These are phyloP conservation scores for Stipa capillata DNA, from an alignment of 176 grass and related monocot genomes.

Conservation along the genomic window DNA sequence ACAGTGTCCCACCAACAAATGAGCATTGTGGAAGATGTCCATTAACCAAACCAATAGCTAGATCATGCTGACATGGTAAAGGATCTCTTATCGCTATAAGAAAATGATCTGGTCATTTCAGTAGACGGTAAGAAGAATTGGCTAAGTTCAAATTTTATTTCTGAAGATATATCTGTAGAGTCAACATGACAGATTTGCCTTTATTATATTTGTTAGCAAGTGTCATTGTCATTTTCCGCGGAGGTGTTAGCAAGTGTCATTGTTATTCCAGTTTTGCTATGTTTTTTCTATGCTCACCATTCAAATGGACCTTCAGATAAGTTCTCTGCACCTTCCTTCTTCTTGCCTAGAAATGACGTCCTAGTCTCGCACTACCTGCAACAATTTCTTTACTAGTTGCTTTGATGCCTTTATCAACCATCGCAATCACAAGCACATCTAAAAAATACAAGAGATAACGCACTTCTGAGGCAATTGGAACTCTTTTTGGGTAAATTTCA, in stretches of 20 bases:
- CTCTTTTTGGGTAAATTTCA: neutral
- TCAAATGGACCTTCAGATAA: slow-evolving; percentile 17
- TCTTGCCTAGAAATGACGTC: slow-evolving; percentile 33
- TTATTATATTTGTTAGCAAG: no score
- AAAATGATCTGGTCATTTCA: neutral
- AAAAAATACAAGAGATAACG: slow-evolving; percentile 1
- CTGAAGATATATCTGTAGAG: no score
- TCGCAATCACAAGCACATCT: slow-evolving; percentile 34
- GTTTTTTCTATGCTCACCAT: slow-evolving; percentile 9
- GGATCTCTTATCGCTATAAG: neutral
- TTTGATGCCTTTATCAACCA: slow-evolving; percentile 33
- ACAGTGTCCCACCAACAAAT: slow-evolving; percentile 19
- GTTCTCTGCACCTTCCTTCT: slow-evolving; percentile 15
- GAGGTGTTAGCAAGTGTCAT: no score
- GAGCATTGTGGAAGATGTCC: neutral
- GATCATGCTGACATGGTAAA: slow-evolving; percentile 8
- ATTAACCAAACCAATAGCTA: neutral
- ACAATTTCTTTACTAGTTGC: slow-evolving; percentile 31
- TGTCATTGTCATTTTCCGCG: no score
- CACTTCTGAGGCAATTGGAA: neutral
- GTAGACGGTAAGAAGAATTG: neutral
- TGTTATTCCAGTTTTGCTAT: neutral
- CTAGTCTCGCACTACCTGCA: slow-evolving; percentile 35
- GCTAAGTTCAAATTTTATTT: neutral
- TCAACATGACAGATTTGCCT: no score